Base-by-base conservation (phyloP, 345 rosid species). In the Nasturtium officinale region DNA sequence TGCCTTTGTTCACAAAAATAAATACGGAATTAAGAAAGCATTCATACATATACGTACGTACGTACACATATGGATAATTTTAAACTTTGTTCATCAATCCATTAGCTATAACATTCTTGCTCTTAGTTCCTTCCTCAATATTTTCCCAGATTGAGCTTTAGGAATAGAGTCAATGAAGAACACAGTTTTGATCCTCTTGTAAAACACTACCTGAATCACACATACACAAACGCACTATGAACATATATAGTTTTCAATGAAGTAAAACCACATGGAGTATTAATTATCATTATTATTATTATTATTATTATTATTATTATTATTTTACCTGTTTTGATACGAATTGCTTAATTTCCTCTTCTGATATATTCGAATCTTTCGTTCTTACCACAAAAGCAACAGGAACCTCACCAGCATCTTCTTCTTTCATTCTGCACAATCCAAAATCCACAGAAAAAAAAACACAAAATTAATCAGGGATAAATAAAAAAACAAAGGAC, bases 91-190 rank as follows among this genome's bases (percentile, higher is more conserved):
- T 59, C 47, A 20, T 37, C 17, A 68, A 25, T 40, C 77, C 85
- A 35, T 83, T 69, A 1, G 84, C 84, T 58, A 25, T 25, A 25
- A 25, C 3, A 94, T 53, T 69, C 50, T 85, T 26, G 82, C 87
- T 73, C 86, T 80, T 8, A 91, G 77, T 45, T 89, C 89, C 37
- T 94, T 91, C 78, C 97, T 79, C 86, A 91, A 63, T 23, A 91
- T 89, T 74, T 93, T 93, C 11, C 98, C 97, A 2, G 97, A 81
- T 23, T 94, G 87, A 52, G 92, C 86, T 76, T 88, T 93, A 0
- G 97, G 98, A 65, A 93, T 87, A 1, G 87, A 30, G 6, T 89
- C 87, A 3, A 73, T 67, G 80, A 91, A 91, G 82, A 86, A 85
- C 10, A 91, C 96, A 69, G 82, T 75, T 15, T 53, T 77, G 37